phyloP scores from a whole-genome alignment of 2,329 filamentous ascomycete species.

The Aspergillus sergii region DNA sequence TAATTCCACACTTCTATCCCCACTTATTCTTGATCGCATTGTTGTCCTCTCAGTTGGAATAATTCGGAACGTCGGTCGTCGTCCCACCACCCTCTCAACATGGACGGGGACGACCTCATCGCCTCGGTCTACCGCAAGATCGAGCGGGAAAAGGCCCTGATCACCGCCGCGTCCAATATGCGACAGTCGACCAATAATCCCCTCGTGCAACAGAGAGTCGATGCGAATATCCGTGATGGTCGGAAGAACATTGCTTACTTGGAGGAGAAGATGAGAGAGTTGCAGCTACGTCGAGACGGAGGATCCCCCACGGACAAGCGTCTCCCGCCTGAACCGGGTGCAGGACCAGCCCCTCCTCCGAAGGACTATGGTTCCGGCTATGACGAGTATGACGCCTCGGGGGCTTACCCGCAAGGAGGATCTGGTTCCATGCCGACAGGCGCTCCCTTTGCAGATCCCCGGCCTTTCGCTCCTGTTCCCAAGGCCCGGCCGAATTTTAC shows the following conservation, averaged over 20 bases:
- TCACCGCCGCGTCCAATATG: constrained; percentile 93
- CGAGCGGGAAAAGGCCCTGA: constrained; percentile 92
- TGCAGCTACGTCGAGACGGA: constrained; percentile 71
- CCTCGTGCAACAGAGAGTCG: constrained; percentile 83
- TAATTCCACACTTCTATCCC: constrained; percentile 2
- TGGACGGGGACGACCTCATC: constrained; percentile 64
- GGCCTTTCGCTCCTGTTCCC: constrained; percentile 67
- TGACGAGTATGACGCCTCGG: constrained; percentile 64
- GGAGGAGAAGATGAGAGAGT: constrained; percentile 84
- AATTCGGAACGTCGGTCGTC: constrained; percentile 11
- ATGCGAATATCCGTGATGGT: constrained; percentile 91
- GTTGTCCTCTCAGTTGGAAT: constrained; percentile 17
- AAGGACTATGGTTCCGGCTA: constrained; percentile 62
- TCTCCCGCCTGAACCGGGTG: constrained; percentile 46
- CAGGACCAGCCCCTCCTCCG: constrained; percentile 67
- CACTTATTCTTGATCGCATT: constrained; percentile 11
- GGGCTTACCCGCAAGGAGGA: constrained; percentile 61
- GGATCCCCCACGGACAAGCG: constrained; percentile 52
- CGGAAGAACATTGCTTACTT: constrained; percentile 93
- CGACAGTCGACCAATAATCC: constrained; percentile 94
- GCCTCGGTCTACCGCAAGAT: constrained; percentile 94
- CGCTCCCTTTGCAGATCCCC: constrained; percentile 75
- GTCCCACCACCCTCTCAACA: constrained; percentile 43
- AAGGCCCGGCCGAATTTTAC: constrained; percentile 88
- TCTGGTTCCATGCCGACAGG: constrained; percentile 77